phyloP scores from a whole-genome alignment of 768 basidiomycete species.

The Naganishia vaughanmartiniae region DNA sequence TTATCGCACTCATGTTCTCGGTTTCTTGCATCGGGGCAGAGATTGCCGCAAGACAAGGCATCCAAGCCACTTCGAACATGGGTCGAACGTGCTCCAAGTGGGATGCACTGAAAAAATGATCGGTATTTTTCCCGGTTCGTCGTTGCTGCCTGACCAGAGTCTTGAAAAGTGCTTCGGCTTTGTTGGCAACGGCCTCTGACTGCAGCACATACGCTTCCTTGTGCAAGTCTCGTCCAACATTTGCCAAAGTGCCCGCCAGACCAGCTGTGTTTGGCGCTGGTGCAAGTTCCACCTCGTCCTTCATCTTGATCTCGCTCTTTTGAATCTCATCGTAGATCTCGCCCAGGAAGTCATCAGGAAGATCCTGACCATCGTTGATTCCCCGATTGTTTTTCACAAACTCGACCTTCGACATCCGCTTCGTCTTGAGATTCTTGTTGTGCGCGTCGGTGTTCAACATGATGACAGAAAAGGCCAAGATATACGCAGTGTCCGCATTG shows the following conservation, averaged over 20 bases:
- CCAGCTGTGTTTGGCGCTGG: conserved; percentile 60
- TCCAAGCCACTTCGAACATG: conserved; percentile 99
- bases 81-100: conserved; percentile 94
- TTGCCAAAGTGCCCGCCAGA: conserved; percentile 74
- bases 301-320: conserved; percentile 94
- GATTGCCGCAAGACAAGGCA: conserved; percentile 90
- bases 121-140: conserved; percentile 69
- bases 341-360: conserved; percentile 78
- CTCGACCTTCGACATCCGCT: conserved; percentile 83
- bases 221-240: conserved; percentile 89
- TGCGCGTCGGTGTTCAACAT: conserved; percentile 97
- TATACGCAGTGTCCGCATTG: conserved; percentile 93
- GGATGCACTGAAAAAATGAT: conserved; percentile 94
- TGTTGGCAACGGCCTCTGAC: conserved; percentile 91
- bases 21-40: conserved; percentile 93
- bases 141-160: conserved; percentile 89
- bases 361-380: conserved; percentile 84
- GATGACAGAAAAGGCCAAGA: conserved; percentile 91
- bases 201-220: conserved; percentile 93
- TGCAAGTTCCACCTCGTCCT: conserved; percentile 77
- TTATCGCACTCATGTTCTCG: conserved; percentile 87
- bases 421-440: conserved; percentile 84
- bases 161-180: conserved; percentile 93
- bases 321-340: conserved; percentile 87
- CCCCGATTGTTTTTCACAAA: conserved; percentile 94